Evolutionary conservation across 352 stramenopile genomes (phyloP).

Genomic region (Phytopythium chamaehyphon): DNA sequence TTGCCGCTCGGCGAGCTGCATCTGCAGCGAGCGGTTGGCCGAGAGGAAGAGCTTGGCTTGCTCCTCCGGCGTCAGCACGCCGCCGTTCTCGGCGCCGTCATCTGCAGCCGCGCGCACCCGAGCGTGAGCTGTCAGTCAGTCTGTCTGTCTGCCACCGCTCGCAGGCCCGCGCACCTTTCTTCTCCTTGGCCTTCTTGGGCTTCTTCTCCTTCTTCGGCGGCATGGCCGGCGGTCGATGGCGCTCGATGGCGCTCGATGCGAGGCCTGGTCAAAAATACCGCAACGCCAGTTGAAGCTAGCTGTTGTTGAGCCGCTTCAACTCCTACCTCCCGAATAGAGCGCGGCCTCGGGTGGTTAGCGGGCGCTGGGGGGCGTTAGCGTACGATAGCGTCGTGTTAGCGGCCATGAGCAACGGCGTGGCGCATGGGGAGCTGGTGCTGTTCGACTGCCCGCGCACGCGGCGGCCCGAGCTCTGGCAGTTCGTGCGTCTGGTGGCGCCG

Average conservation of each 20-base stretch:
- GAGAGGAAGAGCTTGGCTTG: conserved; percentile 84
- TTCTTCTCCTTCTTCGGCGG: conserved; percentile 79
- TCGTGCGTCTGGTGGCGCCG: conserved; percentile 52
- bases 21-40: conserved; percentile 83
- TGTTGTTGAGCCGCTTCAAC: too few relatives aligned
- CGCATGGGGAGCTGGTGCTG: conserved; percentile 45
- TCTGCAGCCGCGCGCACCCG: conserved; percentile 26
- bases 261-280: too few relatives aligned
- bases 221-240: too few relatives aligned
- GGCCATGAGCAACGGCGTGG: conserved; percentile 50
- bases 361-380: not conserved
- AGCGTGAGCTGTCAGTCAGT: not conserved
- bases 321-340: not conserved
- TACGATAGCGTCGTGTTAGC: not conserved
- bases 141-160: too few relatives aligned
- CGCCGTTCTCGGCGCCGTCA: conserved; percentile 68
- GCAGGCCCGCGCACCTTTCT: conserved; percentile 40
- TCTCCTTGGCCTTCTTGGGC: conserved; percentile 66
- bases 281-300: not conserved
- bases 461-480: conserved; percentile 58
- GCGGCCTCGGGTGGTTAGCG: not conserved
- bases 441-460: conserved; percentile 55
- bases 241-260: too few relatives aligned
- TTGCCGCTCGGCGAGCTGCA: conserved; percentile 85
- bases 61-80: conserved; percentile 71